These are phyloP conservation scores for Epichloe brachyelytri DNA, from an alignment of 2,329 filamentous ascomycete genomes.

Conservation along the genomic window DNA sequence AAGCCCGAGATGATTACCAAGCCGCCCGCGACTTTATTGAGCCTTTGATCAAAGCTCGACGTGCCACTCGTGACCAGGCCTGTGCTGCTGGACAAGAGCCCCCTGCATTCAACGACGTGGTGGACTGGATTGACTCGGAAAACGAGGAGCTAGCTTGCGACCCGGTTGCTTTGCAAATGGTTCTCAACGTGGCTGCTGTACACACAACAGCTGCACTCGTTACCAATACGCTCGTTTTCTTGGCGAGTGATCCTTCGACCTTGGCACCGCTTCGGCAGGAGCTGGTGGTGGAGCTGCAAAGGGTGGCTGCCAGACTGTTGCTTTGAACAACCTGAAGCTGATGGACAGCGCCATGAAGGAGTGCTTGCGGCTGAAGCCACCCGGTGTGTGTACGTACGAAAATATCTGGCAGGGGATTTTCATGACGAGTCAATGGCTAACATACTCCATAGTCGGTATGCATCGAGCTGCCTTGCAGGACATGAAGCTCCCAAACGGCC, in stretches of 20 bases:
- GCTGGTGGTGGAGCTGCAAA: conserved; percentile 1
- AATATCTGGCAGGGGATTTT: not conserved
- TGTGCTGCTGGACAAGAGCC: not conserved
- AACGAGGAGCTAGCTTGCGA: conserved; percentile 6
- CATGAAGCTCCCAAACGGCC: conserved; percentile 3
- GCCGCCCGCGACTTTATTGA: conserved; percentile 7
- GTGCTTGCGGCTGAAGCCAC: conserved; percentile 6
- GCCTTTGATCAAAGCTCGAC: conserved; percentile 5
- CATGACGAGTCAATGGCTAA: not conserved
- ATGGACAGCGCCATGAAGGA: conserved; percentile 8
- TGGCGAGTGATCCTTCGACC: conserved; percentile 3
- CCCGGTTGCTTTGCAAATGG: conserved; percentile 7
- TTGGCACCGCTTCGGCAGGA: conserved; percentile 4
- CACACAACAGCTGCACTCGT: conserved; percentile 6
- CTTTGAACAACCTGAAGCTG: conserved; percentile 6
- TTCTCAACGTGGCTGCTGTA: conserved; percentile 7
- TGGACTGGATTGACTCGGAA: conserved; percentile 8
- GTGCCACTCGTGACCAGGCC: conserved; percentile 1
- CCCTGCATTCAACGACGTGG: conserved; percentile 5
- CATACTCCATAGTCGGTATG: conserved; percentile 3
- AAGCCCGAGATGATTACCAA: conserved; percentile 4
- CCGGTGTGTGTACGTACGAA: conserved; percentile 6
- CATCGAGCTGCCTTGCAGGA: conserved; percentile 7
- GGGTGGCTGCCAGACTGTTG: conserved; percentile 4
- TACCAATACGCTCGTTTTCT: conserved; percentile 5